Conservation (phyloP, 2,329 filamentous ascomycete genomes). For the Penicillium sp. region DNA sequence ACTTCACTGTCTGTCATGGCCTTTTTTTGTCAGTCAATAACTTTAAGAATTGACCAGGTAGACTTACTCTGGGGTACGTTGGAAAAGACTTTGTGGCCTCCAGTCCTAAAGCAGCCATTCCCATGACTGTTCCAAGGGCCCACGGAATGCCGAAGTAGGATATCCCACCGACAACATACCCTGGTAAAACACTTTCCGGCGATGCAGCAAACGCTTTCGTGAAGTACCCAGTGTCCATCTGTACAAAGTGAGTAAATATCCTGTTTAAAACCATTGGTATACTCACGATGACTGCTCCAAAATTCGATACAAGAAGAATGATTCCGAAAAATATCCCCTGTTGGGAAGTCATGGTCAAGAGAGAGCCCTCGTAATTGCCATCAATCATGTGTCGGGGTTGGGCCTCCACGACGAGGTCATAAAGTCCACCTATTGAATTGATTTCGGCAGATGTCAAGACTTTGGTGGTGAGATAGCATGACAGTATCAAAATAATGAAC, state of each 20-base stretch:
- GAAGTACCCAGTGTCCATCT: not conserved
- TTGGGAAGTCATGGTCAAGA: constrained; percentile 20
- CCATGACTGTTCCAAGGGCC: constrained; percentile 29
- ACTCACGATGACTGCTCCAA: not conserved
- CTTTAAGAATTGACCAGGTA: constrained; percentile 13
- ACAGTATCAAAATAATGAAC: not conserved
- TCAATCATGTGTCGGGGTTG: constrained; percentile 21
- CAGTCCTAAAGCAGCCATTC: constrained; percentile 29
- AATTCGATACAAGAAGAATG: not conserved
- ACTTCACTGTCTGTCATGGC: constrained; percentile 20
- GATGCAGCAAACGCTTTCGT: constrained; percentile 27
- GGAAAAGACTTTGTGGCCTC: constrained; percentile 10
- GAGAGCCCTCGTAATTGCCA: constrained; percentile 32
- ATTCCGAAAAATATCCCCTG: constrained; percentile 27
- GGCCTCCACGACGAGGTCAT: constrained; percentile 28
- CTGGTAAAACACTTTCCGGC: constrained; percentile 22
- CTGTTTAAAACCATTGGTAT: constrained; percentile 24
- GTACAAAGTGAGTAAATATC: not conserved
- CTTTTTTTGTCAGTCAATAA: constrained; percentile 10
- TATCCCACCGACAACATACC: constrained; percentile 27
- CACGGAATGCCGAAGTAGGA: constrained; percentile 33
- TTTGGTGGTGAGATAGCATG: not conserved
- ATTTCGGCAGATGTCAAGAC: not conserved
- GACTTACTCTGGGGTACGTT: not conserved
- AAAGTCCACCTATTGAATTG: constrained; percentile 17